Evolutionary conservation across 2,329 filamentous ascomycete genomes (phyloP).

Genomic region (Arachnopeziza araneosa): DNA sequence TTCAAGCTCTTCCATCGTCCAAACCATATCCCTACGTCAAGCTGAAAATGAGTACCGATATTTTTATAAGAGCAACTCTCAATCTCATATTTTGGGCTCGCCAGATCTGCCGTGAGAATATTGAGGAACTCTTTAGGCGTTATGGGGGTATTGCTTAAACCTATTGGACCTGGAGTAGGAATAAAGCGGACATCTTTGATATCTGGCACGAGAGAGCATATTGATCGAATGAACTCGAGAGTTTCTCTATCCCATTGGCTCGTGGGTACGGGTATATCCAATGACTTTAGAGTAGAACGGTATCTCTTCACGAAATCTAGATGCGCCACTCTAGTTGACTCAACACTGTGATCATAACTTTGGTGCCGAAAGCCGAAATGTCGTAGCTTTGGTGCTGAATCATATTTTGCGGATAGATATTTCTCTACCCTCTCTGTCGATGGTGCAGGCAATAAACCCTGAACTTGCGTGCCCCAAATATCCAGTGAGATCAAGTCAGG

Average conservation of each 20-base stretch:
- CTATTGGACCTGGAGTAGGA: neutral
- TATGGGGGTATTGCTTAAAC: neutral
- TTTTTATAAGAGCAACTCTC: neutral
- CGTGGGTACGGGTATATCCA: neutral
- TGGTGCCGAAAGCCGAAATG: neutral
- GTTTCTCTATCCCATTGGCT: neutral
- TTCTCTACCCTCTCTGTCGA: neutral
- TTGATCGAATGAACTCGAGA: neutral
- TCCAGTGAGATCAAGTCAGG: neutral
- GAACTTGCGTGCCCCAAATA: neutral
- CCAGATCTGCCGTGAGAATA: neutral
- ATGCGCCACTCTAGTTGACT: neutral
- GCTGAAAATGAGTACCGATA: neutral
- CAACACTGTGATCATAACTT: neutral
- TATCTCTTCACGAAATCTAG: neutral
- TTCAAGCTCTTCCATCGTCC: slow-evolving; percentile 10
- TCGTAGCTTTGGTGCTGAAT: neutral
- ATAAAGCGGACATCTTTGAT: neutral
- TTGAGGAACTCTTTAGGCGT: neutral
- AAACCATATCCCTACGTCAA: slow-evolving; percentile 4
- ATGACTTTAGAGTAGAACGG: neutral
- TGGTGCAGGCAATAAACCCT: neutral
- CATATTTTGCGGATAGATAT: neutral
- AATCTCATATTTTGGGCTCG: neutral
- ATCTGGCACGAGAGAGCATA: neutral